Evolutionary conservation across 2,329 filamentous ascomycete genomes (phyloP).

Genomic region (Fusarium bactridioides): DNA sequence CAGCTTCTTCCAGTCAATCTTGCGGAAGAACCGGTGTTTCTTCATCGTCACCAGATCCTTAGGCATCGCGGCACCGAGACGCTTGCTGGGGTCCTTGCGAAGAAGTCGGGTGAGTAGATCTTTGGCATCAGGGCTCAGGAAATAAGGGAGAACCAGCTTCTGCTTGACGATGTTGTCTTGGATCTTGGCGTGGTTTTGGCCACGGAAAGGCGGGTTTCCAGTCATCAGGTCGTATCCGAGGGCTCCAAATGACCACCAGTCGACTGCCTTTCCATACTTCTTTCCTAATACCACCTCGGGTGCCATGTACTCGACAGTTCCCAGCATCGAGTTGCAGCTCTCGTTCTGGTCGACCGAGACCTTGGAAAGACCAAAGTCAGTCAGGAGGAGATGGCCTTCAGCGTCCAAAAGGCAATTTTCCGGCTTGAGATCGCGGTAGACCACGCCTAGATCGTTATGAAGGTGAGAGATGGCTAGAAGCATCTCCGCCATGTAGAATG

Average conservation of each 20-base stretch:
- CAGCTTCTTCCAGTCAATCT: constrained; percentile 92
- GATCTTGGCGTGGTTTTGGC: constrained; percentile 91
- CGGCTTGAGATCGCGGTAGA: constrained; percentile 96
- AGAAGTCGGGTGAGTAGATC: constrained; percentile 90
- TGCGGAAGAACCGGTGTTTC: constrained; percentile 94
- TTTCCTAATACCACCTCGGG: constrained; percentile 90
- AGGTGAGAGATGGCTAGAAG: constrained; percentile 92
- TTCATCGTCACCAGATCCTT: constrained; percentile 88
- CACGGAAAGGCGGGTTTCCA: constrained; percentile 88
- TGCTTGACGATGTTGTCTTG: constrained; percentile 95
- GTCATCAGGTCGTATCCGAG: constrained; percentile 93
- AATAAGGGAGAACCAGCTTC: constrained; percentile 89
- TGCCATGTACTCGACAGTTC: constrained; percentile 98
- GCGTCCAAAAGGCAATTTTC: constrained; percentile 95
- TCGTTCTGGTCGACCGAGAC: constrained; percentile 76
- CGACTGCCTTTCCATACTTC: constrained; percentile 91
- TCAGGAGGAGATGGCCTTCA: constrained; percentile 90
- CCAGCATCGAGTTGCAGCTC: constrained; percentile 86
- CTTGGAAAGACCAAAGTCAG: constrained; percentile 97
- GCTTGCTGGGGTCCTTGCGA: constrained; percentile 90
- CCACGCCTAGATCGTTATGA: constrained; percentile 88
- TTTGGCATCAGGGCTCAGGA: constrained; percentile 89
- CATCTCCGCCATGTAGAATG: constrained; percentile 99
- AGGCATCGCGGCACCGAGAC: constrained; percentile 86
- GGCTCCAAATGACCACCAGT: constrained; percentile 98